Evolutionary conservation across 2,329 filamentous ascomycete species (phyloP).

Genomic region (Botryotinia convoluta): DNA sequence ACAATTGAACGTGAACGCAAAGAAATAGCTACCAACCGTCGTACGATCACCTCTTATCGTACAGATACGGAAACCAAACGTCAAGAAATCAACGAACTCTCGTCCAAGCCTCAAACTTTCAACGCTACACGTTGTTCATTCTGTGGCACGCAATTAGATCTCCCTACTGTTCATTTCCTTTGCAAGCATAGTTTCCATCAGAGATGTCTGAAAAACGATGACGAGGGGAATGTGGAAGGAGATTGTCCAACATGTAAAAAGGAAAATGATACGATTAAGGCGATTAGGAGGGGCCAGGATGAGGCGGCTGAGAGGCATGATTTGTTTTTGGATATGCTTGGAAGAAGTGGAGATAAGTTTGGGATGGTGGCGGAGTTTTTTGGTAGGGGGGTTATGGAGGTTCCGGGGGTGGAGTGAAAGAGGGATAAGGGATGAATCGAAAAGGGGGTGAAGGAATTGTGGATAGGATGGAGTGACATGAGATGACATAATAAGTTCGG

Average conservation of each 20-base stretch:
- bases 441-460: neutral
- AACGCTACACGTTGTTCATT: conserved; percentile 84
- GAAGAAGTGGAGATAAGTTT: conserved; percentile 77
- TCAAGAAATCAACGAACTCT: conserved; percentile 73
- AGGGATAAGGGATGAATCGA: neutral
- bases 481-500: neutral
- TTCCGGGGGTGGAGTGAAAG: conserved; percentile 24
- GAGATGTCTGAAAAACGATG: conserved; percentile 60
- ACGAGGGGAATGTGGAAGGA: conserved; percentile 57
- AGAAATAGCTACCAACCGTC: conserved; percentile 78
- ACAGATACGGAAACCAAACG: conserved; percentile 78
- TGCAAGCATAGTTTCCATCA: conserved; percentile 98
- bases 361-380: conserved; percentile 94
- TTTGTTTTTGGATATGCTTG: conserved; percentile 78
- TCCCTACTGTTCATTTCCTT: conserved; percentile 91
- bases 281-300: conserved; percentile 80
- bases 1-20: conserved; percentile 86
- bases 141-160: conserved; percentile 70
- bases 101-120: conserved; percentile 80
- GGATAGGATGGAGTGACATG: too few relatives aligned
- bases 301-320: conserved; percentile 87
- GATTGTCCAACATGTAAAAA: conserved; percentile 86
- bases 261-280: conserved; percentile 83
- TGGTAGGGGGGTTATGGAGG: conserved; percentile 84
- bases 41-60: conserved; percentile 79